Evolutionary conservation across 179 eudicot genomes (phyloP).

Genomic region (Vitellaria paradoxa): DNA sequence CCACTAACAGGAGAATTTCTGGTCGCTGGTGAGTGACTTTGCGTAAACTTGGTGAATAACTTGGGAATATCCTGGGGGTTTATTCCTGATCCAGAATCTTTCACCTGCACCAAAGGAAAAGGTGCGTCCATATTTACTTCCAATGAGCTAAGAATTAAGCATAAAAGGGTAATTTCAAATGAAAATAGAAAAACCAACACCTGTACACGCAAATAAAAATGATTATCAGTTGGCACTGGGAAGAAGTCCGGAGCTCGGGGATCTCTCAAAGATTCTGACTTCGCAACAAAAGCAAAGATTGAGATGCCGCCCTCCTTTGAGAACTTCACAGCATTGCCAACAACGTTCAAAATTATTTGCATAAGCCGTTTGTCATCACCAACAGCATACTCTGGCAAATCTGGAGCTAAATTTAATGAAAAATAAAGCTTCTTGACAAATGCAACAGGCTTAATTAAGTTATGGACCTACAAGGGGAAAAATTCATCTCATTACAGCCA

Average conservation of each 20-base stretch:
- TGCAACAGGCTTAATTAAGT: slow-evolving; percentile 79
- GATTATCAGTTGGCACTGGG: slow-evolving; percentile 56
- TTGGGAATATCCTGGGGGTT: slow-evolving; percentile 68
- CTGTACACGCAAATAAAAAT: slow-evolving; percentile 80
- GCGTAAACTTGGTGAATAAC: slow-evolving; percentile 63
- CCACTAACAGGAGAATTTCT: slow-evolving; percentile 49
- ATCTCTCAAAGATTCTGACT: slow-evolving; percentile 64
- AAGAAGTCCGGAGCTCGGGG: slow-evolving; percentile 62
- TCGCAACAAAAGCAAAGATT: slow-evolving; percentile 52
- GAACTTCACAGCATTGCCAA: slow-evolving; percentile 92
- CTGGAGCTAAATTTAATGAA: slow-evolving; percentile 54
- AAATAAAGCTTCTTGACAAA: slow-evolving; percentile 66
- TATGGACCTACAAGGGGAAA: slow-evolving; percentile 55
- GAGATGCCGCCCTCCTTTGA: slow-evolving; percentile 82
- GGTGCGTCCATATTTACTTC: neutral
- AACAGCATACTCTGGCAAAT: slow-evolving; percentile 72
- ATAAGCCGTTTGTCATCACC: slow-evolving; percentile 91
- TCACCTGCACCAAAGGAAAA: slow-evolving; percentile 48
- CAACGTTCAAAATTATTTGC: slow-evolving; percentile 74
- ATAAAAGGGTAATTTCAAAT: neutral
- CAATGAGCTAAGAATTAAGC: neutral
- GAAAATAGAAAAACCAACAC: slow-evolving; percentile 25
- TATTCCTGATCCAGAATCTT: slow-evolving; percentile 88
- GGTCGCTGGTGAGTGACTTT: slow-evolving; percentile 32
- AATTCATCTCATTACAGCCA: slow-evolving; percentile 15